Conservation (phyloP, 2,329 filamentous ascomycete genomes). For the Aspergillus brunneoviolaceus region DNA sequence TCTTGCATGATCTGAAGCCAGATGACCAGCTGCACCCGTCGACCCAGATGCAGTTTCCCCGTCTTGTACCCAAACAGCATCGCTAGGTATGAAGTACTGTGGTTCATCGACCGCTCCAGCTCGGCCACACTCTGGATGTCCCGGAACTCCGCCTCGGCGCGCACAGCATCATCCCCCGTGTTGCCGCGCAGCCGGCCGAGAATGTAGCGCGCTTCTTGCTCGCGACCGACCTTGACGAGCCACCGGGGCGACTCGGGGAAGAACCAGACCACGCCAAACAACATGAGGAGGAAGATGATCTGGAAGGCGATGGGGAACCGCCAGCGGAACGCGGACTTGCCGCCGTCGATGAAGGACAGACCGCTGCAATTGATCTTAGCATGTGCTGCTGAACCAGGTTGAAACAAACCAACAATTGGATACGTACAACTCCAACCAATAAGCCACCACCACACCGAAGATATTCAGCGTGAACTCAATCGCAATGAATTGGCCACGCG, state of each 20-base stretch:
- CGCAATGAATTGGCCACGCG: constrained; percentile 67
- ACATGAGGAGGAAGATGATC: constrained; percentile 61
- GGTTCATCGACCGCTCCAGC: constrained; percentile 58
- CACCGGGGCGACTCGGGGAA: constrained; percentile 64
- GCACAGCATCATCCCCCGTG: constrained; percentile 51
- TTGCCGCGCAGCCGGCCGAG: constrained; percentile 63
- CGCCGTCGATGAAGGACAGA: constrained; percentile 60
- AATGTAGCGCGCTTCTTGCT: constrained; percentile 67
- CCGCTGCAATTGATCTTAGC: constrained; percentile 38
- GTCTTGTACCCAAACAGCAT: constrained; percentile 69
- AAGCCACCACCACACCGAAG: constrained; percentile 64
- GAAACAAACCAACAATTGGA: no score
- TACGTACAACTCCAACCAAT: constrained; percentile 58
- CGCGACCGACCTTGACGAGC: constrained; percentile 64
- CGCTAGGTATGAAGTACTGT: constrained; percentile 57
- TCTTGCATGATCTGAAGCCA: constrained; percentile 72
- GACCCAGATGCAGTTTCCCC: constrained; percentile 64
- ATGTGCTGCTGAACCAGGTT: no score
- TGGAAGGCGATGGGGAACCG: constrained; percentile 70
- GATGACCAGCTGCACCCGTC: constrained; percentile 67
- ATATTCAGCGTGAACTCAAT: constrained; percentile 75
- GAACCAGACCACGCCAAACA: constrained; percentile 61
- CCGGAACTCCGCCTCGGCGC: constrained; percentile 63
- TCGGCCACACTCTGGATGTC: constrained; percentile 66
- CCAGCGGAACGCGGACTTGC: constrained; percentile 61